A percentile compares a stretch with the other conserved stretches of the same genome.
Evolutionary conservation across 2,329 filamentous ascomycete genomes (phyloP).

Genomic region (Onygenales sp.): DNA sequence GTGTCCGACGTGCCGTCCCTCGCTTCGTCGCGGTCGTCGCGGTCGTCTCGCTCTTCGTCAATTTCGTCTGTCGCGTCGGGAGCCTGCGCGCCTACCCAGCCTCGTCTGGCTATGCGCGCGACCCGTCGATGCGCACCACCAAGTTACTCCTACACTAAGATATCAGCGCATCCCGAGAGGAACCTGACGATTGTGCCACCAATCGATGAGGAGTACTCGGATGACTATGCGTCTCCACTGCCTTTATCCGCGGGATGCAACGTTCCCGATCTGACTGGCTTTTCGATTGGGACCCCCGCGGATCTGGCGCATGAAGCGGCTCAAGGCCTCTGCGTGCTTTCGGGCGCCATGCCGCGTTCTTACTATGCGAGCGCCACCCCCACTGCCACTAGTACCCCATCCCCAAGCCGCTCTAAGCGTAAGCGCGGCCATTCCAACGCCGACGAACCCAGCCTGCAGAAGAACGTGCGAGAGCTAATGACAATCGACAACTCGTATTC

Average conservation of each 20-base stretch:
- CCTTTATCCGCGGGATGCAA: conserved; percentile 17
- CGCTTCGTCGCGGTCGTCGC: conserved; percentile 42
- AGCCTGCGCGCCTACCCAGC: conserved; percentile 18
- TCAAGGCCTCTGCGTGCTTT: conserved; percentile 32
- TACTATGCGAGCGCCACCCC: not conserved
- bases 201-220: conserved; percentile 26
- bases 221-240: conserved; percentile 28
- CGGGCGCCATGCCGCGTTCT: conserved; percentile 21
- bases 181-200: conserved; percentile 27
- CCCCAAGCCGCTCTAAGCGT: conserved; percentile 19
- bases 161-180: conserved; percentile 16
- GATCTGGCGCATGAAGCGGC: conserved; percentile 27
- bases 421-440: conserved; percentile 33
- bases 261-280: conserved; percentile 23
- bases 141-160: conserved; percentile 24
- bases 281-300: conserved; percentile 17
- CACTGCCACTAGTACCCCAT: conserved; percentile 4
- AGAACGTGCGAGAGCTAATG: conserved; percentile 30
- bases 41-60: conserved; percentile 43
- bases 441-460: conserved; percentile 28
- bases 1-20: conserved; percentile 50
- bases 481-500: conserved; percentile 12
- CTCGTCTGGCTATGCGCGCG: conserved; percentile 31
- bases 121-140: conserved; percentile 26
- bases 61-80: conserved; percentile 34